Conservation (phyloP, 352 stramenopile genomes). For the Sclerospora graminicola region DNA sequence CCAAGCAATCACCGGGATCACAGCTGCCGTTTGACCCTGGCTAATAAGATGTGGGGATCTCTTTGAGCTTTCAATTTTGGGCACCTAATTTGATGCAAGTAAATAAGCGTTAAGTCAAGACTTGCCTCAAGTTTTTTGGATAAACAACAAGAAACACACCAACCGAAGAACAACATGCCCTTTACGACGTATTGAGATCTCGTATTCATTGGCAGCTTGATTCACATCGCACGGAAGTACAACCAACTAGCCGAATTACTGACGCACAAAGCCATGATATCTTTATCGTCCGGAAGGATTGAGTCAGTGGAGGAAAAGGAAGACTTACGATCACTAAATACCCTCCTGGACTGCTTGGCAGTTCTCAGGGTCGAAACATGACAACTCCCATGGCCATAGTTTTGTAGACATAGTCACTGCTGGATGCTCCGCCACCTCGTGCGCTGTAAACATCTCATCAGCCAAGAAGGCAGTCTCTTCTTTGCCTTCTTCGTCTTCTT, state of each 20-base stretch:
- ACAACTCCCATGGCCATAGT: slow-evolving; percentile 66
- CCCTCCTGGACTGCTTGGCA: too few species aligned
- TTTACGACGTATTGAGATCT: slow-evolving; percentile 49
- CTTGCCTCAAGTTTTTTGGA: too few species aligned
- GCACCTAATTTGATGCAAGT: too few species aligned
- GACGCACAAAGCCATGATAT: too few species aligned
- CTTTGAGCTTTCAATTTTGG: slow-evolving; percentile 31
- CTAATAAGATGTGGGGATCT: slow-evolving; percentile 65
- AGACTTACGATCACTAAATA: too few species aligned
- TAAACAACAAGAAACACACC: slow-evolving; percentile 25
- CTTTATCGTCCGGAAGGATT: too few species aligned
- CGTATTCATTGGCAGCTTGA: slow-evolving; percentile 80
- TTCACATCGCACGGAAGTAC: too few species aligned
- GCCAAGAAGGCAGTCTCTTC: slow-evolving; percentile 27
- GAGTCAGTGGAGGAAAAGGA: too few species aligned
- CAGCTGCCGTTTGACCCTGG: slow-evolving; percentile 50
- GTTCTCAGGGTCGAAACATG: slow-evolving; percentile 60
- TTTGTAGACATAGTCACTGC: slow-evolving; percentile 70
- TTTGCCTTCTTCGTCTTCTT: slow-evolving; percentile 31
- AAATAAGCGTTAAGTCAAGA: too few species aligned
- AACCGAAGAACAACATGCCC: slow-evolving; percentile 56
- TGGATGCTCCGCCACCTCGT: slow-evolving; percentile 58
- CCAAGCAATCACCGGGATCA: slow-evolving; percentile 79
- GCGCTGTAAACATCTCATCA: slow-evolving; percentile 58
- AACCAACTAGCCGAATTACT: too few species aligned